Evolutionary conservation across 345 rosid genomes (phyloP), one percentile per base, ranked within the genome.

Genomic region (Syzygium aqueum): DNA sequence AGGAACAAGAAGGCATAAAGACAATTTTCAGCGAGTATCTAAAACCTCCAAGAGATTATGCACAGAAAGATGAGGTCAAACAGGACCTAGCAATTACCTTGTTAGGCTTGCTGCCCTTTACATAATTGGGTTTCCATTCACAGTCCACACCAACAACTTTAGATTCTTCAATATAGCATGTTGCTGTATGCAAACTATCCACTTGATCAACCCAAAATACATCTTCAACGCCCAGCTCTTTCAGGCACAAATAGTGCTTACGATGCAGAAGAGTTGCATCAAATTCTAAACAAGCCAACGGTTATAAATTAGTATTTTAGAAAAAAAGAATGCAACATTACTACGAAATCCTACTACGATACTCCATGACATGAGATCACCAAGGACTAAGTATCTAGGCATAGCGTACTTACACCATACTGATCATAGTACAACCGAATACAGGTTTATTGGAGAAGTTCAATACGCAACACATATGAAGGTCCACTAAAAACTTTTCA

Each of bases 101-200:
- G 94, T 92, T 96, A 33, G 94, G 95, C 90, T 92, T 92, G 91
- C 93, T 86, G 85, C 98, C 98, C 92, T 94, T 96, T 25, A 50
- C 89, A 90, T 92, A 93, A 93, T 95, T 97, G 46, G 99, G 99
- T 90, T 96, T 97, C 99, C 99, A 97, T 92, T 97, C 99, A 90
- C 97, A 96, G 90, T 97, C 99, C 89, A 96, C 13, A 33, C 99
- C 99, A 51, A 95, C 93, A 52, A 97, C 95, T 92, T 92, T 97
- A 90, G 95, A 92, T 88, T 84, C 94, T 91, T 95, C 94, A 84
- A 97, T 93, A 88, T 89, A 86, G 86, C 89, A 87, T 33, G 95
- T 92, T 50, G 98, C 99, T 49, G 87, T 59, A 83, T 54, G 77
- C 91, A 97, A 91, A 86, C 93, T 89, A 87, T 90, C 91, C 80